Percentiles rank a stretch among this genome's conserved stretches.
Conservation (phyloP, 2,329 filamentous ascomycete genomes). For the Botrytis paeoniae region DNA sequence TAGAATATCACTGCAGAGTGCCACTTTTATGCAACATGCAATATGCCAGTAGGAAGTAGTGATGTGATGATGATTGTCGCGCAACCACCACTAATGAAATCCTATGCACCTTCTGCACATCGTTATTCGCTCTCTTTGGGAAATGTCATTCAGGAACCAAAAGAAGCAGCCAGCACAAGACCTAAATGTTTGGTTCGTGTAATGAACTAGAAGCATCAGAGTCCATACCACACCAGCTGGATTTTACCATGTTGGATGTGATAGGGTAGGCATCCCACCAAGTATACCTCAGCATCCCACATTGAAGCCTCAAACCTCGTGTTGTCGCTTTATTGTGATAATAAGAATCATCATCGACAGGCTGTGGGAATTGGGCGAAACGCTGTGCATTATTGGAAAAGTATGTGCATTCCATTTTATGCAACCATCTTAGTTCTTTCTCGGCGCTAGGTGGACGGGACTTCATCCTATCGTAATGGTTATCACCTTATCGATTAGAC, state of each 20-base stretch:
- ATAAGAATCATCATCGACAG: constrained; percentile 3
- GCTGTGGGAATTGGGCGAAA: constrained; percentile 17
- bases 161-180: neutral
- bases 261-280: constrained; percentile 6
- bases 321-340: neutral
- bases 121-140: neutral
- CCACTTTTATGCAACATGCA: constrained; percentile 21
- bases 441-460: neutral
- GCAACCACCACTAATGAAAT: neutral
- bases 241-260: neutral
- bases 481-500: constrained; percentile 19
- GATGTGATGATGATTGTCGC: constrained; percentile 5
- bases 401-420: constrained; percentile 8
- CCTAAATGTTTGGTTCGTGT: neutral
- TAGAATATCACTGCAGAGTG: neutral
- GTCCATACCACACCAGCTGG: neutral
- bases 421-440: neutral
- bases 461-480: neutral
- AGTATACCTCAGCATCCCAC: neutral
- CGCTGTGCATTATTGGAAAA: constrained; percentile 18
- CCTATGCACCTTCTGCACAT: neutral
- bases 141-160: neutral
- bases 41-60: neutral
- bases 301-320: neutral
- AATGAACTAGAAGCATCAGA: neutral